Base-by-base conservation (phyloP, 192 early-diverging fungal species). In the Dimargaris cristalligena region DNA sequence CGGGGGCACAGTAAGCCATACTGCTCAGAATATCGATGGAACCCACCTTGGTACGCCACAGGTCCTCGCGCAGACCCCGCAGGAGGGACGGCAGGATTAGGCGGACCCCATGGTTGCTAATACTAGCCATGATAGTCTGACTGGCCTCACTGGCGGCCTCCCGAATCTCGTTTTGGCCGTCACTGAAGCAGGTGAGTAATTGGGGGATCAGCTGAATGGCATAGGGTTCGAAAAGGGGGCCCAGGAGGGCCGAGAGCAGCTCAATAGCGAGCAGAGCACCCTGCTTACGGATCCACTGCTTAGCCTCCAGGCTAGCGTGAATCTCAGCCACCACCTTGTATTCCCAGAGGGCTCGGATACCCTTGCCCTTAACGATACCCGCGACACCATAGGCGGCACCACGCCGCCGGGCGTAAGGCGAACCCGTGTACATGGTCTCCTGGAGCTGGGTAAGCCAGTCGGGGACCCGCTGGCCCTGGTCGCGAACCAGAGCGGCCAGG, bases 31-130 rank as follows among this genome's bases (percentile, higher is more conserved):
- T 80, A 69, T 99, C 94, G 44, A 97, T 88, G 26, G 84, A 85
- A 47, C 90, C 96, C 60, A 88, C 91, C 71, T 99, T 99, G n/a
- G 94, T 89, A 59, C 96, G 81, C 92, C 92, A 99, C 63, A 85
- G 83, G 65, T 86, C 74, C 62, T 92, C 88, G 32, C 85, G 84
- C 35, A 97, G 70, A n/a, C 88, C 96, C 26, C 75, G 73, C 57
- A 99, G 69, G 51, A 97, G 67, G 11, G 86, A 80, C 3, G 95
- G 95, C 67, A 99, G 69, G 47, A 99, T 84, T 23, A 96, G 78
- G 75, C 97, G 96, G 48, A 99, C 94, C 77, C 90, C 91, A 67
- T 97, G 92, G 14, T 84, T 90, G 48, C 86, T 91, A 38, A 99
- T 77, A 64, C 91, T 89, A 44, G 80, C 80, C 96, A 99, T 99